phyloP scores from a whole-genome alignment of 2,329 filamentous ascomycete species.

The Fusarium sacchari region DNA sequence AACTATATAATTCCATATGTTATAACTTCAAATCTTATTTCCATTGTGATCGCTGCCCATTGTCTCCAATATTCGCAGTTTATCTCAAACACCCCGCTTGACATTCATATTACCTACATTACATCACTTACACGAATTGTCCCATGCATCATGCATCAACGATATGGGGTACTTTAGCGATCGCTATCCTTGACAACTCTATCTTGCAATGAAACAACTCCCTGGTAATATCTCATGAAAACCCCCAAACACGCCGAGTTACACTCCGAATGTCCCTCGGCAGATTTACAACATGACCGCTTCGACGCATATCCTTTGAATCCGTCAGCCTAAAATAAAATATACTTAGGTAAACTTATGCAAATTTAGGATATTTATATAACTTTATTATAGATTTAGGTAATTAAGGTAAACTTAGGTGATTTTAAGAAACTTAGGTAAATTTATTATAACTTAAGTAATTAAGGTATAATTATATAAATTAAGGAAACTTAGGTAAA shows the following conservation, averaged over 20 bases:
- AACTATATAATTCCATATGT: constrained; percentile 45
- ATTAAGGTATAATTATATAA: background rate
- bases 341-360: background rate
- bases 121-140: background rate
- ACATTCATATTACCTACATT: constrained; percentile 4
- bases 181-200: constrained; percentile 1
- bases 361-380: background rate
- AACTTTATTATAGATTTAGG: background rate
- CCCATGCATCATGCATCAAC: constrained; percentile 8
- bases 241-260: constrained; percentile 20
- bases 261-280: constrained; percentile 18
- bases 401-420: background rate
- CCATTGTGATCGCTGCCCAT: background rate
- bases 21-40: background rate
- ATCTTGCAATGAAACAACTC: constrained; percentile 3
- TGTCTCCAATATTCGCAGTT: no score
- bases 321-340: background rate
- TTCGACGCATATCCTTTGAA: constrained; percentile 9
- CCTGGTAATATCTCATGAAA: background rate
- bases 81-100: background rate
- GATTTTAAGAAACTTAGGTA: background rate
- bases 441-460: background rate
- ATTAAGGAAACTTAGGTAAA: background rate
- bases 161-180: constrained; percentile 11
- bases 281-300: constrained; percentile 20